Base-by-base conservation (phyloP, 129 eudicot species). In the Centrapalus pauciflorus region DNA sequence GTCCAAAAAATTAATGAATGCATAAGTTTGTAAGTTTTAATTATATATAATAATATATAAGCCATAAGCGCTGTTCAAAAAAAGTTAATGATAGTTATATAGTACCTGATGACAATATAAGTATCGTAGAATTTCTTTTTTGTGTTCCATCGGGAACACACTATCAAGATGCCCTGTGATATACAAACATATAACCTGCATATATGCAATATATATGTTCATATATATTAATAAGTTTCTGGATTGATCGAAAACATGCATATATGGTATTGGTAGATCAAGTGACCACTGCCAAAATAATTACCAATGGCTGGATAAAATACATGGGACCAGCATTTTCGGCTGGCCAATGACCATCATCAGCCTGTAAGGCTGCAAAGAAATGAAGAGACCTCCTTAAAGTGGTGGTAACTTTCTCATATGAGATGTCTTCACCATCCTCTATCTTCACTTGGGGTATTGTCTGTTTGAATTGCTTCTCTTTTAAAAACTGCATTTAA, bases 301-400 rank as follows among this genome's bases (percentile, higher is more conserved):
- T 66, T 7, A 84, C 91, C 79, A 82, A 45, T 9, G 91, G 91
- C 30, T 87, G 96, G 16, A 82, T 83, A 50, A 88, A 88, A 65
- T 50, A 88, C 64, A 79, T 48, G 1, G 86, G 82, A 55, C 91
- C 96, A 17, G 90, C 78, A 55, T 79, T 82, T 72, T 85, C 91
- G 0, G 96, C 88, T 1, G 96, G 91, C 96, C 96, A 88, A 54
- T 83, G 89, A 25, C 96, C 96, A 34, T 82, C 72, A 16, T 82
- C 72, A 16, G 96, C 84, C 38, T 88, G 96, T 69, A 88, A 61
- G 48, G 89, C 92, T 5, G 87, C 49, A 35, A 78, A 82, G 63
- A 77, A 88, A 29, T 43, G 67, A 13, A 82, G 83, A 3, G 83
- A 76, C 50, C 96, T 80, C 55, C 71, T 73, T 64, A 88, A 46